These are phyloP conservation scores for Candida sp. DNA, from an alignment of 1,139 yeast genomes.

Conservation along the genomic window DNA sequence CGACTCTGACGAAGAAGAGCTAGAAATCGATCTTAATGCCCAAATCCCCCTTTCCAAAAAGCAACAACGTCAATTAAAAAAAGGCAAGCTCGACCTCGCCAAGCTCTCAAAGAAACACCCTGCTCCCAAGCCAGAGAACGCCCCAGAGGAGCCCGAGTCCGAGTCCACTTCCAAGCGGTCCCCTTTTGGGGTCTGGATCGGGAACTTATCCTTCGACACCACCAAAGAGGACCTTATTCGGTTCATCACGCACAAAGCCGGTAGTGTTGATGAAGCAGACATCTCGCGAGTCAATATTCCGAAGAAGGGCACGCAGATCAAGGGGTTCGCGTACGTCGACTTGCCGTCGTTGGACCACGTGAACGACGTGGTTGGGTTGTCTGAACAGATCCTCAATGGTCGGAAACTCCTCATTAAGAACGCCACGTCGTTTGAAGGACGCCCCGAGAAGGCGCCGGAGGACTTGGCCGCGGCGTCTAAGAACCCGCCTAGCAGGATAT, in stretches of 20 bases:
- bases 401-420: constrained; percentile 86
- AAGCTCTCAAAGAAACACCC: constrained; percentile 58
- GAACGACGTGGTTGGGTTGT: constrained; percentile 63
- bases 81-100: constrained; percentile 69
- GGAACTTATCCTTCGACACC: constrained; percentile 89
- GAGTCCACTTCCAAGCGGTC: constrained; percentile 38
- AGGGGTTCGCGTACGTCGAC: constrained; percentile 94
- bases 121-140: constrained; percentile 41
- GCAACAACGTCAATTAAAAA: constrained; percentile 85
- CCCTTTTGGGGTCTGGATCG: constrained; percentile 89
- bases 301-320: constrained; percentile 58
- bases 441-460: constrained; percentile 56
- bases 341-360: constrained; percentile 69
- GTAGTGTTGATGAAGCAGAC: constrained; percentile 48
- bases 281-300: constrained; percentile 72
- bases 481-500: constrained; percentile 87
- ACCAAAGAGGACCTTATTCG: constrained; percentile 72
- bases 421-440: constrained; percentile 83
- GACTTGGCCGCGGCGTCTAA: constrained; percentile 34
- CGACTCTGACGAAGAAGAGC: constrained; percentile 26
- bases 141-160: constrained; percentile 24
- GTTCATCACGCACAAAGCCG: constrained; percentile 66
- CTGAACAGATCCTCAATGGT: constrained; percentile 79
- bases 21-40: constrained; percentile 79
- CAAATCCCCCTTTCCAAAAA: constrained; percentile 90